Evolutionary conservation across 148 eudicot genomes (phyloP), one percentile per base, ranked within the genome.

Genomic region (Fagopyrum tataricum): DNA sequence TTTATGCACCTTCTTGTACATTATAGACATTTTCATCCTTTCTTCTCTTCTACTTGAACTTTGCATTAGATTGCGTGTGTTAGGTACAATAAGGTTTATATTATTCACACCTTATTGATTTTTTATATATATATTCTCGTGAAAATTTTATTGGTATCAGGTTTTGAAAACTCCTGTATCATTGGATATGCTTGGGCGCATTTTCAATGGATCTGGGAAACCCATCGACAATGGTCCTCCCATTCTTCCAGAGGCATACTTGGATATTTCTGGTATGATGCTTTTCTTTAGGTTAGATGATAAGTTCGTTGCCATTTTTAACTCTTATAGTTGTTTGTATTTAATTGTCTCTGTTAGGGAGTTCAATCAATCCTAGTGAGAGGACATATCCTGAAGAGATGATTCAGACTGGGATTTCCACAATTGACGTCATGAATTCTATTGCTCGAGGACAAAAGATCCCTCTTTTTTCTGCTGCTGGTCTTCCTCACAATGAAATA

Each of bases 351-450:
- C 37, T 23, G 79, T 53, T 80, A 95, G 99, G 99, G 72, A 95
- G 99, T 91, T 95, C 99, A 75, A 95, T 95, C 78, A 95, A 95
- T 79, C 97, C 97, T 72, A 92, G 97, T 83, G 97, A 92, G 85
- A 84, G 97, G 81, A 92, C 97, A 14, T 92, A 95, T 81, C 99
- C 99, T 17, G 97, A 95, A 80, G 99, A 95, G 83, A 95, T 95
- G 99, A 95, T 95, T 77, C 99, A 95, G 82, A 91, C 97, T 11
- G 97, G 97, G 46, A 91, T 91, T 81, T 91, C 99, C 51, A 95
- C 99, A n/a, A 88, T 95, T 76, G 99, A 95, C 86, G 97, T 95
- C 82, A 95, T 95, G 99, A 95, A 95, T 74, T 95, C 99, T 59
- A 91, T 95, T 79, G 99, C 99, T 70, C 87, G 99, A 81, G 99